Conservation (phyloP, 1,284 basidiomycete genomes). For the Phenoliferia sp. region DNA sequence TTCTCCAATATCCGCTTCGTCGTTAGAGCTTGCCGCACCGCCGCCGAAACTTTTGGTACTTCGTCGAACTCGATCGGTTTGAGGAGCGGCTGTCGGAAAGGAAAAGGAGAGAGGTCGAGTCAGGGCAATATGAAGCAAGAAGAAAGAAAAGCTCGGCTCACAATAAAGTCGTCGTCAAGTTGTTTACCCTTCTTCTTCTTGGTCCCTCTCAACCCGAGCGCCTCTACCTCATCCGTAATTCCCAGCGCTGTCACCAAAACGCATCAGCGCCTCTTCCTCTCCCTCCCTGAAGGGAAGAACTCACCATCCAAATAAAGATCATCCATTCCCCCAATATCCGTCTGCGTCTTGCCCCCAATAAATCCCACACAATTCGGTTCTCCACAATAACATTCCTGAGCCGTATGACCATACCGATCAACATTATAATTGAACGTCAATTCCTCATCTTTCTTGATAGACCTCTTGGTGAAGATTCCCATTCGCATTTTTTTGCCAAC, state of each 20-base stretch:
- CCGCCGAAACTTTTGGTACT: slow-evolving; percentile 84
- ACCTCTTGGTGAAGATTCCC: slow-evolving; percentile 93
- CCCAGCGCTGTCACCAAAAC: no score
- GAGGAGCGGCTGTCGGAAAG: slow-evolving; percentile 56
- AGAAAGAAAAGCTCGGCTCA: slow-evolving; percentile 44
- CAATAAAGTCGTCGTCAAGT: slow-evolving; percentile 88
- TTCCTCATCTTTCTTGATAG: slow-evolving; percentile 79
- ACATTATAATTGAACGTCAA: slow-evolving; percentile 99
- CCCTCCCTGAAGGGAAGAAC: neutral
- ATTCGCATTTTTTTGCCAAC: slow-evolving; percentile 86
- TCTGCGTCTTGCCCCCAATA: slow-evolving; percentile 98
- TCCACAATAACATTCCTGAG: slow-evolving; percentile 92
- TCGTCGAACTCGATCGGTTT: slow-evolving; percentile 72
- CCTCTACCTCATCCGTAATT: slow-evolving; percentile 83
- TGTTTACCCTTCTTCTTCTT: slow-evolving; percentile 89
- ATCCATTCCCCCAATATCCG: slow-evolving; percentile 87
- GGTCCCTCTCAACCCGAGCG: slow-evolving; percentile 64
- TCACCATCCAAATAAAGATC: slow-evolving; percentile 85
- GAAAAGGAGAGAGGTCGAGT: slow-evolving; percentile 7
- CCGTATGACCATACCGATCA: slow-evolving; percentile 97
- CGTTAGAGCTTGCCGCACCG: slow-evolving; percentile 75
- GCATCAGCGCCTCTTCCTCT: no score
- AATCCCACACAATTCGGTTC: slow-evolving; percentile 93
- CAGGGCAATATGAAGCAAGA: neutral
- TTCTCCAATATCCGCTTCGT: slow-evolving; percentile 78